Percentiles rank a stretch among this genome's conserved stretches.
Conservation (phyloP, 2,329 filamentous ascomycete genomes). For the Bisporella sp. region DNA sequence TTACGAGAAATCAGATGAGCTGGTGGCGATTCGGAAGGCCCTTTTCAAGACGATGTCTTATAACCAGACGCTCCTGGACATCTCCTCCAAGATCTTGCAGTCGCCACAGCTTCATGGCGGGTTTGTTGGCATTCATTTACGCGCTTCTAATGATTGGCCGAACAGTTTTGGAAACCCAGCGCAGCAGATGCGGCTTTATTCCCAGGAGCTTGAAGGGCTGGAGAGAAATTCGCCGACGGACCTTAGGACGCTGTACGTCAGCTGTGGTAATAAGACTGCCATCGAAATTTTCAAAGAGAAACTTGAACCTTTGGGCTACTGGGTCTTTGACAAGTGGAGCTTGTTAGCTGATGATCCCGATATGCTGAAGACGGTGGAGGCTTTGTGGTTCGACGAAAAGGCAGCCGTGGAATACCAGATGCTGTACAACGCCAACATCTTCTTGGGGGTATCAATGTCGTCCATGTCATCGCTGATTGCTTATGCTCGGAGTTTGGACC, state of each 20-base stretch:
- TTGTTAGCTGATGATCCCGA: constrained; percentile 6
- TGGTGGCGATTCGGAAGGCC: constrained; percentile 13
- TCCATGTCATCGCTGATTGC: constrained; percentile 16
- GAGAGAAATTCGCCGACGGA: not conserved
- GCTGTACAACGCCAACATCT: constrained; percentile 13
- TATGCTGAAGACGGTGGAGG: constrained; percentile 6
- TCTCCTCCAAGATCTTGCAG: too few relatives aligned
- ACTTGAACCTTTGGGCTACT: constrained; percentile 10
- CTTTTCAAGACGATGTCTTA: constrained; percentile 13
- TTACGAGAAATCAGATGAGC: constrained; percentile 12
- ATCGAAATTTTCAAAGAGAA: constrained; percentile 12
- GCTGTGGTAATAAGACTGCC: constrained; percentile 14
- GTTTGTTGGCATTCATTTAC: too few relatives aligned
- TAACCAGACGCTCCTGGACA: too few relatives aligned
- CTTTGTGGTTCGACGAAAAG: constrained; percentile 14
- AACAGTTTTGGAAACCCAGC: too few relatives aligned
- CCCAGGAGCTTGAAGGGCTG: constrained; percentile 9
- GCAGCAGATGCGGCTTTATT: constrained; percentile 13
- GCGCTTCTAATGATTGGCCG: too few relatives aligned
- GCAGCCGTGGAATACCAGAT: constrained; percentile 18
- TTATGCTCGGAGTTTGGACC: constrained; percentile 13
- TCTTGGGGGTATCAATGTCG: constrained; percentile 16
- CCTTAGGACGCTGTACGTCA: constrained; percentile 14
- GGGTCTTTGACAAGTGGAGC: constrained; percentile 15
- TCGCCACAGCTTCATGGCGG: too few relatives aligned